Percentiles rank a stretch among this genome's conserved stretches.
These are phyloP conservation scores for Lycium barbarum DNA, from an alignment of 257 asterid species.

Conservation along the genomic window DNA sequence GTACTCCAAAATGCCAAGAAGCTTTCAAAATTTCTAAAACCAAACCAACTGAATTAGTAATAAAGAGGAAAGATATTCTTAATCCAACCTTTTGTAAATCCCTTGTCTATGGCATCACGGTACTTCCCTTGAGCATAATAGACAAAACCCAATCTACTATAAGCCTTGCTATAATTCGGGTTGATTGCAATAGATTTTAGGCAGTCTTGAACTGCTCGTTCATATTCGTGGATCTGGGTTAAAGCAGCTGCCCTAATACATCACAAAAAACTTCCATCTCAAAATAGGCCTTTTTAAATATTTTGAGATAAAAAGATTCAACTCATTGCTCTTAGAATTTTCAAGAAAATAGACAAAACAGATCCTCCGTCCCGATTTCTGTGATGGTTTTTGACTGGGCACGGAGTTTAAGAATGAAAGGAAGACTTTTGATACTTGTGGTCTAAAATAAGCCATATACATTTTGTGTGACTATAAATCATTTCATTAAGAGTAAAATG, in stretches of 20 bases:
- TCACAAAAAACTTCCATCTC: neutral
- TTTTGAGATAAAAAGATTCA: neutral
- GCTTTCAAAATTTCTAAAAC: neutral
- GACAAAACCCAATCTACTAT: slow-evolving; percentile 88
- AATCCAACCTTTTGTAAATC: slow-evolving; percentile 71
- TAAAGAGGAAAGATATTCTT: neutral
- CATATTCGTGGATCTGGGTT: slow-evolving; percentile 64
- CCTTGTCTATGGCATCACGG: slow-evolving; percentile 82
- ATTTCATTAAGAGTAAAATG: neutral
- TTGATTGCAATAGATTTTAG: slow-evolving; percentile 68
- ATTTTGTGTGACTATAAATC: neutral
- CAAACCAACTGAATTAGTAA: neutral
- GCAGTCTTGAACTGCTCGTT: slow-evolving; percentile 72
- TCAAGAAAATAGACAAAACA: neutral
- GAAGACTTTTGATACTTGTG: neutral
- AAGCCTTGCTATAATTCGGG: slow-evolving; percentile 87
- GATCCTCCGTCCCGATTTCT: neutral
- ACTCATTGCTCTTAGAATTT: neutral
- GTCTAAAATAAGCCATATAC: neutral
- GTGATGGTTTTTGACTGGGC: neutral
- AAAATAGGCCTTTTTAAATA: neutral
- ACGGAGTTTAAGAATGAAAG: neutral
- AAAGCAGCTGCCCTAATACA: slow-evolving; percentile 86
- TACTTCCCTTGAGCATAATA: slow-evolving; percentile 85
- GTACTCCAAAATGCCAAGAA: slow-evolving; percentile 21